These are phyloP conservation scores for Curvularia eragrostidis DNA, from an alignment of 2,329 filamentous ascomycete species.

Conservation along the genomic window DNA sequence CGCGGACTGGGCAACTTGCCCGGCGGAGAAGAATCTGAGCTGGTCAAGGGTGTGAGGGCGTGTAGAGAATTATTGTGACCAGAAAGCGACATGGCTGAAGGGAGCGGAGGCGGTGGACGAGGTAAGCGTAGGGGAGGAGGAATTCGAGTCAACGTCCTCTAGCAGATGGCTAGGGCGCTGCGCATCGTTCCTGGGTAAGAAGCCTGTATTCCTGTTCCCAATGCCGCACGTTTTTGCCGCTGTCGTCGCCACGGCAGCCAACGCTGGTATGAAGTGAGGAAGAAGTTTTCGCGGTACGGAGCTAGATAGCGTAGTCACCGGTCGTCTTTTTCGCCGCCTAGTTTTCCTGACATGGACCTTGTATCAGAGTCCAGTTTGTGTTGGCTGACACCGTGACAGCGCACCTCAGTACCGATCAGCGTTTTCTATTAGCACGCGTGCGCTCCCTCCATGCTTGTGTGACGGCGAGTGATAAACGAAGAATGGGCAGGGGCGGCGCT, in stretches of 20 bases:
- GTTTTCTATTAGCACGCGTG: conserved; percentile 29
- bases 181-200: conserved; percentile 42
- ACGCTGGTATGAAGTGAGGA: conserved; percentile 25
- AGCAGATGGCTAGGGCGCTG: conserved; percentile 65
- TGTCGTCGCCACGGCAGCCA: conserved; percentile 24
- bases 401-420: conserved; percentile 73
- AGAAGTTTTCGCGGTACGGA: conserved; percentile 36
- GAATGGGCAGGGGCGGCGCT: conserved; percentile 15
- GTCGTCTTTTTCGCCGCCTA: conserved; percentile 46
- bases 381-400: conserved; percentile 75
- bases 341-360: conserved; percentile 66
- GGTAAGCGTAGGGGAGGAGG: conserved; percentile 63
- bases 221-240: conserved; percentile 22
- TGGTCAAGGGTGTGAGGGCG: conserved; percentile 70
- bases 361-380: conserved; percentile 77
- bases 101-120: conserved; percentile 74
- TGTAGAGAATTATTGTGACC: conserved; percentile 61
- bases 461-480: conserved; percentile 16
- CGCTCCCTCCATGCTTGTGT: conserved; percentile 39
- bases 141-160: conserved; percentile 74
- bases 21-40: conserved; percentile 68
- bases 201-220: conserved; percentile 28
- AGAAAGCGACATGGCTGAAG: conserved; percentile 61
- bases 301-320: conserved; percentile 31
- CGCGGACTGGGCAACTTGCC: conserved; percentile 63